Base-by-base conservation (phyloP, 768 basidiomycete genomes). In the Tubosaeta sp. region DNA sequence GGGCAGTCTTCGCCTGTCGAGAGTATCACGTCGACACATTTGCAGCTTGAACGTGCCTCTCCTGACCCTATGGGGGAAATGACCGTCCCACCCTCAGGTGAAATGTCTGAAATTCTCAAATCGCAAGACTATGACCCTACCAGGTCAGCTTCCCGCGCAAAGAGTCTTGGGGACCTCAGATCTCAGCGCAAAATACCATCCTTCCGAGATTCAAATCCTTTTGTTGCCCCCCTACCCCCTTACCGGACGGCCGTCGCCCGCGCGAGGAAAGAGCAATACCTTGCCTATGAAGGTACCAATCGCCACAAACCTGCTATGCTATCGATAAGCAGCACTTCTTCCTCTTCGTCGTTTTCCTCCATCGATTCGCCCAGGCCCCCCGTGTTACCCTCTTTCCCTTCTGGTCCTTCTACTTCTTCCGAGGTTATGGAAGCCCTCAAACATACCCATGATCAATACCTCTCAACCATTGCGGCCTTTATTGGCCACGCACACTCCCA, bases 401-500 rank as follows among this genome's bases (percentile, higher is more conserved):
- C 76, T 35, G 91, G 91, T 4, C 84, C 87, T 43, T 82, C 84
- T 34, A 83, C 79, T 22, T 75, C 84, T 43, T 69, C 76, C 2
- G 85, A 89, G 61, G 81, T 91, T 6, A 76, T 88, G 69, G 85
- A 86, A 52, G 83, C 86, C 7, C 77, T 97, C 42, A 83, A 87
- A n/a, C 71, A 76, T 55, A 90, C 90, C 13, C 93, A 97, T 65
- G 94, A 97, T 64, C 82, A 87, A 45, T 88, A 95, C 61, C 76
- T 98, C 11, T 95, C 92, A 5, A 90, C 92, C 17, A 92, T 97
- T 64, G 95, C 97, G 19, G 95, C 95, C 6, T 94, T 99, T 68
- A 97, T 99, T 61, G 95, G 95, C 1, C 94, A 97, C 65, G 90
- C 93, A 1, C 95, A 98, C 62, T 90, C 91, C 14, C 91, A 97